Percentiles rank a stretch among this genome's conserved stretches.
Conservation (phyloP, 1,284 basidiomycete species). For the Fomes fomentarius region DNA sequence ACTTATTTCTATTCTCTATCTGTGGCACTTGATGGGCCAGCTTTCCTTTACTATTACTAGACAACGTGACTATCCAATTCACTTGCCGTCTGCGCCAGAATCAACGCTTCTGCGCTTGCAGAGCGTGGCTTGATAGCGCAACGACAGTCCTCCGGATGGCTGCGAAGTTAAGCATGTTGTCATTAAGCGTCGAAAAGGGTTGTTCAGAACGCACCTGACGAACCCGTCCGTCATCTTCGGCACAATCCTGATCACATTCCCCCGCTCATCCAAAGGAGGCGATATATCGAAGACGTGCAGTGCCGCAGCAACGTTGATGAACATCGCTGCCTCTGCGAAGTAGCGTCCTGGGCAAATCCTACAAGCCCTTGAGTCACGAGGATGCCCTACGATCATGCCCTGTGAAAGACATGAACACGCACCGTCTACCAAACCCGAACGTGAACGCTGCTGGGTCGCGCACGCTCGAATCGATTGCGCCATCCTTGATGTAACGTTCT, state of each 20-base stretch:
- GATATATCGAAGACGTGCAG: constrained; percentile 6
- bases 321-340: constrained; percentile 12
- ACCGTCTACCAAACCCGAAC: constrained; percentile 28
- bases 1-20: no score
- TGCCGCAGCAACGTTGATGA: constrained; percentile 1
- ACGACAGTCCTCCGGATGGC: constrained; percentile 14
- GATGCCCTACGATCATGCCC: no score
- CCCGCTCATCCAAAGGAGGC: background rate
- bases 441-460: constrained; percentile 7
- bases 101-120: background rate
- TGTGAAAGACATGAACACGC: no score
- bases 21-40: no score
- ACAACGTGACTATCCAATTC: no score
- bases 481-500: constrained; percentile 18
- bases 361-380: no score
- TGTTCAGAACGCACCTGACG: background rate
- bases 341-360: constrained; percentile 40
- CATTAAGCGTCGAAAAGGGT: background rate
- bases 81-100: no score
- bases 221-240: background rate
- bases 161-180: no score
- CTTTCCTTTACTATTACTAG: no score
- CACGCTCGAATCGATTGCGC: constrained; percentile 10
- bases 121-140: constrained; percentile 13
- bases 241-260: background rate